Base-by-base conservation (phyloP, 192 early-diverging fungal genomes). In the Phycomyces blakesleeanus region DNA sequence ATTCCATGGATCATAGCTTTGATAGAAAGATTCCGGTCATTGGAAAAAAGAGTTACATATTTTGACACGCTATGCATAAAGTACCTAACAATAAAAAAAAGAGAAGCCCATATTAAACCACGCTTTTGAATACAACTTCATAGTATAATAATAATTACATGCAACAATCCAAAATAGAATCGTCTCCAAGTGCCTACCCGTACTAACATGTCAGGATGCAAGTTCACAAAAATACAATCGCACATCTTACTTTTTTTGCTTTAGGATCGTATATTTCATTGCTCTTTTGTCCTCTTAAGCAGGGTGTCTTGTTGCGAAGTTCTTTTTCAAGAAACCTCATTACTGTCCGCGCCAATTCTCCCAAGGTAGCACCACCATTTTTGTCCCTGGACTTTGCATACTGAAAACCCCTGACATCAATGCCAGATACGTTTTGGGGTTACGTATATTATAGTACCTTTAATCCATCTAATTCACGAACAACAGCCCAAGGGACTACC, bases 91-190 rank as follows among this genome's bases (percentile, higher is more conserved):
- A 37, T 4, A 29, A n/a, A n/a, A n/a, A n/a, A n/a, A n/a, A n/a
- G n/a, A n/a, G n/a, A n/a, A n/a, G n/a, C n/a, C n/a, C 7, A 69
- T 44, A 20, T 55, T 14, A 56, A 22, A 16, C 37, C 34, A 40
- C 12, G 26, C 41, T 52, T 5, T 21, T 10, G 8, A 4, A 3
- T 37, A 16, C 5, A 1, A 53, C 7, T 21, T 4, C 24, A 20
- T 63, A 12, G 26, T 41, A 15, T 39, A 76, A n/a, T n/a, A n/a
- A n/a, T n/a, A n/a, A 68, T 20, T 73, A 83, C 57, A 76, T 65
- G 57, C 84, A 86, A 51, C 84, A 86, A 51, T 83, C 80, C 9
- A 86, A 57, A 56, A 86, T 86, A 24, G 65, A 59, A 49, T 86
- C 84, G 40, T 86, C 84, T 37, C 78, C 81, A 47, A 4, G 12